Evolutionary conservation across 345 rosid genomes (phyloP), one percentile per base, ranked within the genome.

Genomic region (Rubroshorea leprosula): DNA sequence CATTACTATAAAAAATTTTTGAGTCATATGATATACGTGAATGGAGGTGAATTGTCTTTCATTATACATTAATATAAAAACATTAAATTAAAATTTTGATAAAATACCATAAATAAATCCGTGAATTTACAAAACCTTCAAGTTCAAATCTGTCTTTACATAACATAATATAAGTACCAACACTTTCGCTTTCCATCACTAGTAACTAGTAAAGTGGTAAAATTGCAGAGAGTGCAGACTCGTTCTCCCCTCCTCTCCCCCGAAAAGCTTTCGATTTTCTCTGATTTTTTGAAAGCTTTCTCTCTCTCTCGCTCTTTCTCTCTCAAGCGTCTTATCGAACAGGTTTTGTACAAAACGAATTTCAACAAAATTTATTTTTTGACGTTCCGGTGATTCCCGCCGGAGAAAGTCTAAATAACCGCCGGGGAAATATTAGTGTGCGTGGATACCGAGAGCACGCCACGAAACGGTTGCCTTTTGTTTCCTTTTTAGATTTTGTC

Each of bases 111-210:
- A 17, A 55, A 62, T 64, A 76, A 76, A 64, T 71, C 72, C 49
- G 80, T 62, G 61, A 78, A 68, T 67, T 49, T 25, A 0, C 0
- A 9, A 4, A 50, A 27, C 17, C 15, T 0, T 0, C 14, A 15
- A 52, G 84, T 84, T 62, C 69, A 78, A 58, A 70, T 58, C 27
- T 21, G 84, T 57, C 71, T 49, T 68, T 78, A 45, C 23, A 0
- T 0, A 0, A 0, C 20, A 1, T 12, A 2, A 3, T 75, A 72
- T 72, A 80, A 76, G 64, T 60, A 65, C 24, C 60, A 58, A 25
- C 5, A 21, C 25, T 43, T 58, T 62, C 74, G 35, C 75, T 62
- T 63, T 70, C 68, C 63, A 22, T 20, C 41, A 15, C 65, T 38
- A 9, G 73, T 62, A 26, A n/a, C n/a, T n/a, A n/a, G n/a, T n/a